Conservation (phyloP, 495 filamentous ascomycete genomes). For the Neurospora cerealis region DNA sequence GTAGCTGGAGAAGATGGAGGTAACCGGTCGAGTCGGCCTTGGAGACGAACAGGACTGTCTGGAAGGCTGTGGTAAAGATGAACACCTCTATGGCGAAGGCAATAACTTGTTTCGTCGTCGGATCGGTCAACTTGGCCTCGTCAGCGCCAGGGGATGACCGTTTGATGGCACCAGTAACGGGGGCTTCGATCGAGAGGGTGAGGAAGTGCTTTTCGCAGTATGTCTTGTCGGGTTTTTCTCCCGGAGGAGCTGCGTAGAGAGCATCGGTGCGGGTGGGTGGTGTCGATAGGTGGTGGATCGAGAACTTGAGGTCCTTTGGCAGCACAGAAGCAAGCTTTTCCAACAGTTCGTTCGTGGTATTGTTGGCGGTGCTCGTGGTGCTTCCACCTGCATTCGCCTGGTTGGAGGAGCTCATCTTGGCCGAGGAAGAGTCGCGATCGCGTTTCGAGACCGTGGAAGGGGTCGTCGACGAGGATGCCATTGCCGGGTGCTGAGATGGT, state of each 20-base stretch:
- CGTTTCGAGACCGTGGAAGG: not conserved
- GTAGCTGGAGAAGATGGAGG: constrained; percentile 52
- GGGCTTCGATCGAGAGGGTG: constrained; percentile 50
- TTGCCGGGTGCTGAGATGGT: not conserved
- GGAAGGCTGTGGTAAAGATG: constrained; percentile 63
- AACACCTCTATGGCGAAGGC: constrained; percentile 49
- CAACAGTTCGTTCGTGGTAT: constrained; percentile 19
- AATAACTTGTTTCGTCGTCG: constrained; percentile 17
- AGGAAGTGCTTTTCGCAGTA: constrained; percentile 87
- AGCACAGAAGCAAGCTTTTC: constrained; percentile 56
- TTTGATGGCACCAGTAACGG: constrained; percentile 5
- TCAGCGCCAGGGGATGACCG: constrained; percentile 21
- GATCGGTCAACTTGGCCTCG: constrained; percentile 8
- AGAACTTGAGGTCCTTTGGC: constrained; percentile 58
- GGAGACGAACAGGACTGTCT: constrained; percentile 84
- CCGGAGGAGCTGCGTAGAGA: constrained; percentile 71
- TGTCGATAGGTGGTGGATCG: constrained; percentile 79
- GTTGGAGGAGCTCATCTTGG: not conserved
- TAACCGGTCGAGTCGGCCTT: constrained; percentile 97
- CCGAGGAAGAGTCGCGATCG: not conserved
- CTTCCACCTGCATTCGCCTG: not conserved
- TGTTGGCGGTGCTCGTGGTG: constrained; percentile 2
- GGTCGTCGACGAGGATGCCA: not conserved
- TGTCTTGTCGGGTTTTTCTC: constrained; percentile 57
- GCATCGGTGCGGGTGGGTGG: constrained; percentile 61